phyloP scores from a whole-genome alignment of 331 rosid genomes.

The Erythrophleum ivorense region DNA sequence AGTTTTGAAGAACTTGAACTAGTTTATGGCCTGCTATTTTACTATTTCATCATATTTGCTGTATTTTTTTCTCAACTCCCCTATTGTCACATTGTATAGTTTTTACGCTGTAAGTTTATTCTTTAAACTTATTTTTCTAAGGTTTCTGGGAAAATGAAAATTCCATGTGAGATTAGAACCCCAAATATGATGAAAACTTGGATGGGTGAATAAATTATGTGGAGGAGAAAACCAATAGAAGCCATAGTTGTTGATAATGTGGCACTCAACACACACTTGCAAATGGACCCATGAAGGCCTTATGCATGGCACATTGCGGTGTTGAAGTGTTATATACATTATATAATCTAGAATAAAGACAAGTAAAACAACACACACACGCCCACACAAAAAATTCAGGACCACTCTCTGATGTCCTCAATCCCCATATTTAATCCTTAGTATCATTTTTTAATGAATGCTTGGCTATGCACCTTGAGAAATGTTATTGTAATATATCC shows the following conservation, averaged over 20 bases:
- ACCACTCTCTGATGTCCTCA: neutral
- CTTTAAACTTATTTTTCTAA: neutral
- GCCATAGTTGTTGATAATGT: neutral
- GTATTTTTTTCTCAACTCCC: neutral
- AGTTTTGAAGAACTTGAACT: slow-evolving; percentile 11
- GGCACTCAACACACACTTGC: neutral
- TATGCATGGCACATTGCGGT: neutral
- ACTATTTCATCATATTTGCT: neutral
- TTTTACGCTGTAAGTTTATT: neutral
- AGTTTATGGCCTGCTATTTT: neutral
- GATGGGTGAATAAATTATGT: neutral
- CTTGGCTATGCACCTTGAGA: neutral
- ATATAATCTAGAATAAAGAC: neutral
- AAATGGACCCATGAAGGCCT: neutral
- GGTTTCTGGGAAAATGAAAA: neutral
- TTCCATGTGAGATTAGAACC: slow-evolving; percentile 2
- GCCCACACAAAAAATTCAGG: neutral
- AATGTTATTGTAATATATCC: neutral
- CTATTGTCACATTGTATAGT: slow-evolving; percentile 14
- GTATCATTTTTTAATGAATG: neutral
- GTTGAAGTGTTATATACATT: neutral
- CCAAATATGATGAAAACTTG: neutral
- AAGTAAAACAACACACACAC: neutral
- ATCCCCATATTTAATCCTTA: neutral
- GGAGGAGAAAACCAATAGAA: neutral